Percentiles rank a stretch among this genome's conserved stretches.
phyloP scores from a whole-genome alignment of 345 rosid genomes.

The Hypericum perforatum region DNA sequence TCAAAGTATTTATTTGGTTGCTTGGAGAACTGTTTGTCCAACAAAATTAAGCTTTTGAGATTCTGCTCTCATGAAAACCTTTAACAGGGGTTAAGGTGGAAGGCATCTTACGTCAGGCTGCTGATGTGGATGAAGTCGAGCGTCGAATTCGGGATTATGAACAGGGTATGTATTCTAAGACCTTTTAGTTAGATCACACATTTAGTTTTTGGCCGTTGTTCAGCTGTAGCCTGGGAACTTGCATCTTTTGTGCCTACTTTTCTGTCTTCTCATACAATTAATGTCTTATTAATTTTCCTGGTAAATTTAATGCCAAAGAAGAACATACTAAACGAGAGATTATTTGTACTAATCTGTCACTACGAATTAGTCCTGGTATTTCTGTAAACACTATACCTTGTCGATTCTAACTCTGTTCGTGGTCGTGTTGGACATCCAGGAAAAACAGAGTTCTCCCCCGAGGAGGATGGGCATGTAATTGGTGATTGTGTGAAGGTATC shows the following conservation, averaged over 20 bases:
- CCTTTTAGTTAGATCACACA: neutral
- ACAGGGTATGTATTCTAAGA: constrained; percentile 49
- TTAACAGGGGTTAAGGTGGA: constrained; percentile 71
- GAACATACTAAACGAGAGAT: too few relatives aligned
- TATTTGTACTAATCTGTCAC: too few relatives aligned
- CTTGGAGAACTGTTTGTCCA: too few relatives aligned
- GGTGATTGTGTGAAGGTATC: constrained; percentile 91
- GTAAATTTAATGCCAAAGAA: too few relatives aligned
- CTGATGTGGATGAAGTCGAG: constrained; percentile 94
- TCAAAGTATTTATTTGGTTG: too few relatives aligned
- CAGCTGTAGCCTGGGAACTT: too few relatives aligned
- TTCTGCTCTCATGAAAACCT: constrained; percentile 21
- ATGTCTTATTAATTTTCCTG: too few relatives aligned
- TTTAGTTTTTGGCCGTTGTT: neutral
- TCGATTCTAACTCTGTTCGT: constrained; percentile 3
- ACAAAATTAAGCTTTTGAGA: neutral
- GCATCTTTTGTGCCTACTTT: too few relatives aligned
- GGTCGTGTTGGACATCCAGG: constrained; percentile 38
- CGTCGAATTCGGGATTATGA: constrained; percentile 81
- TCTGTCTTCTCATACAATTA: too few relatives aligned
- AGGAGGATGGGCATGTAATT: constrained; percentile 85
- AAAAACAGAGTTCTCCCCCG: constrained; percentile 51
- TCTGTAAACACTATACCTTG: neutral
- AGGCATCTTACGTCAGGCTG: constrained; percentile 98
- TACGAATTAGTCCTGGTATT: neutral